Evolutionary conservation across 306 rosid species (phyloP).

Genomic region (Dryas octopetala): DNA sequence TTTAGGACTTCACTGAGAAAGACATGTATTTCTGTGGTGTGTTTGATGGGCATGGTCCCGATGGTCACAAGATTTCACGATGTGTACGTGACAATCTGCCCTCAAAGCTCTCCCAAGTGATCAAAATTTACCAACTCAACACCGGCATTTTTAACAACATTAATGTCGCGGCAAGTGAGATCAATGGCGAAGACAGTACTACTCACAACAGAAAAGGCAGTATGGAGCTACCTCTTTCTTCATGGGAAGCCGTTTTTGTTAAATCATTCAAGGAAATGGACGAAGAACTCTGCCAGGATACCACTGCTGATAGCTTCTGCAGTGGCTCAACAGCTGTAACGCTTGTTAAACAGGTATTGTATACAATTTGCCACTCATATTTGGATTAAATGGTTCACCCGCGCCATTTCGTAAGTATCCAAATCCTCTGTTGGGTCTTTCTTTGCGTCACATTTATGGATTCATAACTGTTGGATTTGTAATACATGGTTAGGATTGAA

Average conservation of each 20-base stretch:
- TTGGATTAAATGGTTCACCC: background rate
- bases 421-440: too few species aligned
- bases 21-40: slow-evolving; percentile 75
- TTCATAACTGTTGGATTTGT: too few species aligned
- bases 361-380: background rate
- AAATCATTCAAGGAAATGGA: slow-evolving; percentile 71
- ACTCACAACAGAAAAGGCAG: background rate
- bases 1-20: slow-evolving; percentile 58
- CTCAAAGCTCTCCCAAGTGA: slow-evolving; percentile 59
- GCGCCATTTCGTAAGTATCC: too few species aligned
- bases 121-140: slow-evolving; percentile 49
- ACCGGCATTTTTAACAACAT: slow-evolving; percentile 12
- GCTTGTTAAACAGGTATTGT: slow-evolving; percentile 70
- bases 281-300: slow-evolving; percentile 51
- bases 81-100: slow-evolving; percentile 66
- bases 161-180: slow-evolving; percentile 18
- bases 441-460: too few species aligned
- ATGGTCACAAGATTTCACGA: slow-evolving; percentile 73
- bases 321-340: slow-evolving; percentile 91
- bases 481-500: too few species aligned
- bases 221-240: slow-evolving; percentile 43
- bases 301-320: slow-evolving; percentile 66
- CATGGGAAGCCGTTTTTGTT: slow-evolving; percentile 68
- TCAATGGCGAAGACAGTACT: background rate
- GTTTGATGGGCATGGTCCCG: slow-evolving; percentile 96